Evolutionary conservation across 352 stramenopile genomes (phyloP), one percentile per base, ranked within the genome.

Genomic region (Pythium angustatum): DNA sequence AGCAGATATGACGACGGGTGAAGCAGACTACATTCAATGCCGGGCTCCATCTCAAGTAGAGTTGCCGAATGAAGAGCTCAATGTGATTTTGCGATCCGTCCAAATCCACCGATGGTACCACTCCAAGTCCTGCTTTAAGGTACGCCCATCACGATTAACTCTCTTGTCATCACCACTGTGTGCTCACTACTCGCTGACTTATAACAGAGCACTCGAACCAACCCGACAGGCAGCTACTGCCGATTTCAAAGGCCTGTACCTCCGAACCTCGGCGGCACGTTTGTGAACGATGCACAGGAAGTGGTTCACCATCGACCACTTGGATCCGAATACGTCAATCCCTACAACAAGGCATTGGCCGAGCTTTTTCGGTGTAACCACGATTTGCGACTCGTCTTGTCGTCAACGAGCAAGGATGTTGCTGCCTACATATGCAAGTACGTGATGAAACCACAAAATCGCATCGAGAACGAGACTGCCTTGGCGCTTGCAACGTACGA

Each of bases 391-490:
- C 12, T 58, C 4, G 51, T 58, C 9, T 17, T 58, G 6, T 36
- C 51, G 3, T 48, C 51, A 30, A 58, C 51, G 30, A 58, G 51
- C 36, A 58, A 58, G 36, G 31, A 54, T 33, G 51, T 58, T 11
- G 51, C 51, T 22, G 51, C 51, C 0, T 58, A 58, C 34, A 58
- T 58, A 14, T 60, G 53, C 53, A 60, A 60, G 17, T 60, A 60
- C 17, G 53, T 60, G 14, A 60, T 60, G 53, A 50, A 60, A 24
- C 53, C 53, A 5, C 53, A 60, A 40, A 60, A 50, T 15, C 8
- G 19, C n/a, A 50, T 60, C 40, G 53, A 60, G 27, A 60, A 60
- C 40, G 21, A 60, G 22, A 50, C 40, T 11, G 53, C 53, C 2
- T 19, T 60, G 19, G 34, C 53, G 21, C 12, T 60, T 26, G 53